These are phyloP conservation scores for Boletellus sp. DNA, from an alignment of 1,284 basidiomycete genomes.

Conservation along the genomic window DNA sequence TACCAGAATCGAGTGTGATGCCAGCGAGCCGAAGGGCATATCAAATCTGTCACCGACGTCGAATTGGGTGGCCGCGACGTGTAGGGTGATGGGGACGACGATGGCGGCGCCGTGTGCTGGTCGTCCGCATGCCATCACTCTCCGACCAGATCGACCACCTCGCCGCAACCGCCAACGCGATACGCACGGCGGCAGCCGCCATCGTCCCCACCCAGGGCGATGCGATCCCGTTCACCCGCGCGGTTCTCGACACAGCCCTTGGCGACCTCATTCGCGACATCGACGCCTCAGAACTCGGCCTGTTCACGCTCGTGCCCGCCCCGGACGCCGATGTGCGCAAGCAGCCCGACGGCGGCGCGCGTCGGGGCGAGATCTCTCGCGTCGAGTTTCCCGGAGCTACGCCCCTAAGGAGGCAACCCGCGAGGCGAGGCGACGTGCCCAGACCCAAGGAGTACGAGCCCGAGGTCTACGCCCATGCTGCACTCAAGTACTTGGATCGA, in stretches of 20 bases:
- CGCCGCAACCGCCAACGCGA: conserved; percentile 35
- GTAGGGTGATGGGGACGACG: not conserved
- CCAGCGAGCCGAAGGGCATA: conserved; percentile 1
- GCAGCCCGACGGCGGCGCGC: conserved; percentile 28
- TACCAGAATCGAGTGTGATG: conserved; percentile 14
- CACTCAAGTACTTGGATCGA: conserved; percentile 67
- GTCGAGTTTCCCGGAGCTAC: conserved; percentile 66
- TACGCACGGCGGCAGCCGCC: conserved; percentile 32
- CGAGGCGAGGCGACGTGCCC: conserved; percentile 40
- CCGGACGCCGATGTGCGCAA: conserved; percentile 35
- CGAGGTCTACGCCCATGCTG: conserved; percentile 70
- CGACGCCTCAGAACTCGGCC: conserved; percentile 69
- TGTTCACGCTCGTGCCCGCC: conserved; percentile 53
- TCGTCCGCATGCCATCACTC: conserved; percentile 37
- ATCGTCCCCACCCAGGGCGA: conserved; percentile 16
- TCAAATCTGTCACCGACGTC: conserved; percentile 20
- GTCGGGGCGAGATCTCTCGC: conserved; percentile 50
- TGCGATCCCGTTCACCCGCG: conserved; percentile 50
- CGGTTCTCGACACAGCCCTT: conserved; percentile 57
- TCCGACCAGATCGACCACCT: conserved; percentile 44
- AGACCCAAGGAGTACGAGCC: conserved; percentile 53
- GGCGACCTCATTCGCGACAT: conserved; percentile 74
- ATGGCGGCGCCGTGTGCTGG: not conserved
- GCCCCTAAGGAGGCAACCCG: conserved; percentile 51
- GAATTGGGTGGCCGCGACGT: conserved; percentile 11